phyloP scores from a whole-genome alignment of 106 monocot species.

The Narthecium ossifragum region DNA sequence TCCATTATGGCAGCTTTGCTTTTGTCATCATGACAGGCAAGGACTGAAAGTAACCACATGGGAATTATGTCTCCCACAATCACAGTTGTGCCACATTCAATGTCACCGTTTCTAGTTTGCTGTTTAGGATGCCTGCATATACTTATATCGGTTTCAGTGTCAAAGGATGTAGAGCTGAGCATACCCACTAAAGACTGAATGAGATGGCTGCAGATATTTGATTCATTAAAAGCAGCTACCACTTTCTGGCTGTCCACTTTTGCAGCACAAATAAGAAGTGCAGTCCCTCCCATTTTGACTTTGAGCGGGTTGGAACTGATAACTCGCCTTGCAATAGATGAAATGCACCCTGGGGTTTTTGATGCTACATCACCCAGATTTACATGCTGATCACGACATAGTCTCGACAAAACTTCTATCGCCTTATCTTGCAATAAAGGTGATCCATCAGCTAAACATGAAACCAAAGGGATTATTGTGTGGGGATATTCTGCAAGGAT shows the following conservation, averaged over 20 bases:
- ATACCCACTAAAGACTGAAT: conserved; percentile 66
- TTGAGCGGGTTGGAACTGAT: conserved; percentile 50
- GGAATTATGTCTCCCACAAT: conserved; percentile 61
- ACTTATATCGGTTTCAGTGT: conserved; percentile 36
- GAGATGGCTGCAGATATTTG: conserved; percentile 45
- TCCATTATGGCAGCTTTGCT: conserved; percentile 52
- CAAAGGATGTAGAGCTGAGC: conserved; percentile 32
- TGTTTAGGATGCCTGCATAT: conserved; percentile 40
- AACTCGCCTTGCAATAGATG: conserved; percentile 58
- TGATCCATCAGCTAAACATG: conserved; percentile 65
- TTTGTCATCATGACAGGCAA: conserved; percentile 63
- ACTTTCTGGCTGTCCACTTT: conserved; percentile 45
- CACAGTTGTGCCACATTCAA: conserved; percentile 35
- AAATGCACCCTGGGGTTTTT: conserved; percentile 50
- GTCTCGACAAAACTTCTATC: conserved; percentile 75
- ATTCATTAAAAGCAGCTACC: conserved; percentile 60
- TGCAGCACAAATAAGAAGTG: conserved; percentile 83
- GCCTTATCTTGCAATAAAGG: conserved; percentile 78
- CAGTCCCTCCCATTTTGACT: conserved; percentile 76
- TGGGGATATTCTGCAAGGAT: conserved; percentile 71
- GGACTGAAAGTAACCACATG: conserved; percentile 72
- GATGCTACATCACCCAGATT: conserved; percentile 51
- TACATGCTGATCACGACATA: conserved; percentile 57
- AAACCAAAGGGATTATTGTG: conserved; percentile 60
- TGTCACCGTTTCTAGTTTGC: conserved; percentile 27